These are phyloP conservation scores for Byssochlamys sp. DNA, from an alignment of 2,329 filamentous ascomycete species.

Conservation along the genomic window DNA sequence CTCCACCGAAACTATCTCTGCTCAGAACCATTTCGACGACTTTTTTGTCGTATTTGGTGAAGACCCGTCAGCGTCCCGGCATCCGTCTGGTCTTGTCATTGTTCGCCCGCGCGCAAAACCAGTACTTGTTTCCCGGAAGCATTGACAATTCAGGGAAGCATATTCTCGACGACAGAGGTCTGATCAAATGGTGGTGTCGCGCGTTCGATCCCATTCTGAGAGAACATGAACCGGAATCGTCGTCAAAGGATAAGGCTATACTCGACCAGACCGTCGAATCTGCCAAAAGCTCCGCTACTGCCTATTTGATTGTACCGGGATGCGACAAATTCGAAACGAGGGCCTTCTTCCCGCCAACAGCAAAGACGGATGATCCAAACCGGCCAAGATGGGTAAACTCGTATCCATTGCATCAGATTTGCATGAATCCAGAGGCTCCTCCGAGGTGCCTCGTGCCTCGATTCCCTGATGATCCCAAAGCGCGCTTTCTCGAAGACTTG, in stretches of 20 bases:
- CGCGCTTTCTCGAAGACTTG: constrained; percentile 76
- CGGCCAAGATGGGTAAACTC: constrained; percentile 46
- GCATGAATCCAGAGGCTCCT: constrained; percentile 58
- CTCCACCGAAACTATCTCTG: constrained; percentile 58
- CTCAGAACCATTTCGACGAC: constrained; percentile 58
- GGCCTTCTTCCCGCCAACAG: constrained; percentile 60
- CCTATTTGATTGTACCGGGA: constrained; percentile 78
- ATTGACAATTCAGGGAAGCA: constrained; percentile 78
- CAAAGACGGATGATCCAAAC: constrained; percentile 27
- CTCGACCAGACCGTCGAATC: constrained; percentile 21
- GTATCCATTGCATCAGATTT: constrained; percentile 64
- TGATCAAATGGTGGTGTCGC: constrained; percentile 93
- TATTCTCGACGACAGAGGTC: constrained; percentile 75
- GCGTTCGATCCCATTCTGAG: constrained; percentile 67
- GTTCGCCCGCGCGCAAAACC: constrained; percentile 82
- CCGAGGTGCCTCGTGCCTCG: constrained; percentile 77
- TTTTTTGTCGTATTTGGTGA: constrained; percentile 67
- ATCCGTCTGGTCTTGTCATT: constrained; percentile 71
- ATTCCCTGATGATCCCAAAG: constrained; percentile 92
- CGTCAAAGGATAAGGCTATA: constrained; percentile 20
- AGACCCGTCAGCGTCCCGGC: constrained; percentile 53
- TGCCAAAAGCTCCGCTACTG: constrained; percentile 45
- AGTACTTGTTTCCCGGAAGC: constrained; percentile 91
- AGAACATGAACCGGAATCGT: constrained; percentile 35
- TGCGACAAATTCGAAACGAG: constrained; percentile 71